Evolutionary conservation across 768 basidiomycete genomes (phyloP), one percentile per base, ranked within the genome.

Genomic region (Pleurotus giganteus): DNA sequence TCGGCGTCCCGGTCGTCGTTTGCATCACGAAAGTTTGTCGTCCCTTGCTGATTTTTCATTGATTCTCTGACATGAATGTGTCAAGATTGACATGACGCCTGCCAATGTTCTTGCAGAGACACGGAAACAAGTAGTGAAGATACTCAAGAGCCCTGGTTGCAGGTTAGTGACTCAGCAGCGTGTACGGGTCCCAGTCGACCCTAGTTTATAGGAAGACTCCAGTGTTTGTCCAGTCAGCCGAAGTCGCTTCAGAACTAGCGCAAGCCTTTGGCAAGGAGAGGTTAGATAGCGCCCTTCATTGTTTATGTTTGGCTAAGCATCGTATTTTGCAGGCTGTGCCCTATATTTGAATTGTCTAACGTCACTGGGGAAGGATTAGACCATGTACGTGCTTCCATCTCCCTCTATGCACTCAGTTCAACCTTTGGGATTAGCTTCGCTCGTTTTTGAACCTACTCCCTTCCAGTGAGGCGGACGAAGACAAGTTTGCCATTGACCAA

Each of bases 61-160:
- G n/a, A 32, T 39, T 9, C 47, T 43, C 19, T 11, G 50, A 15
- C 21, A 55, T 28, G n/a, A n/a, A 28, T 46, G 6, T 54, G 54
- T 53, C 15, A 44, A 88, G 93, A 90, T 97, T 63, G 97, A 98
- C 67, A 98, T 97, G 96, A 98, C 96, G 0, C 97, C 97, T 4
- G 79, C 88, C 9, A 91, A 96, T 58, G 86, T 95, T 28, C 80
- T 94, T 45, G 85, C 83, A n/a, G 90, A 96, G 69, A 98, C 95
- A 0, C 78, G 90, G 41, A 92, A 90, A 64, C 95, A 98, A 73
- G 88, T 98, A 0, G 81, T 84, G 7, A 99, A 97, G 74, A 93
- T 98, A 36, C 71, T 98, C 56, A 87, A 82, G 66, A 92, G 90
- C 60, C 97, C 95, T 7, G 96, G 96, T 8, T 98, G 95, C 75